Evolutionary conservation across 345 rosid genomes (phyloP), one percentile per base, ranked within the genome.

Genomic region (Corchorus olitorius): DNA sequence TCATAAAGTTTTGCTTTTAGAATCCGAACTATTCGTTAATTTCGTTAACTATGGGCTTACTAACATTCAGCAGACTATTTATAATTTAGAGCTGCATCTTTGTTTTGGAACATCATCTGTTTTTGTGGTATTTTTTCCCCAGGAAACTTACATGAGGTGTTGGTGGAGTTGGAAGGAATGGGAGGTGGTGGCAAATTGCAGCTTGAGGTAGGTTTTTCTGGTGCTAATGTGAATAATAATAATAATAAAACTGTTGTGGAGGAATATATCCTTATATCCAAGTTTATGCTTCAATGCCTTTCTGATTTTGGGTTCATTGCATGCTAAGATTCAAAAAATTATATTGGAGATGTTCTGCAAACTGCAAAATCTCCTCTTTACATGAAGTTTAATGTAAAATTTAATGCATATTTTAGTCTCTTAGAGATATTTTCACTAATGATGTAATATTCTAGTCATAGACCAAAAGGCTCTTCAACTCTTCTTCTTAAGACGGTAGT

Each of bases 111-210:
- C 55, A 58, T 69, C 60, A 52, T 50, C 20, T 70, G 70, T 66
- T 68, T 27, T 34, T 56, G 27, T 56, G 19, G 43, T 77, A 22
- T 39, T 72, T 72, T 50, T 50, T 56, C 5, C 0, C 68, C 70
- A 94, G 99, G 99, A 77, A 81, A 87, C 73, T 68, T 77, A 79
- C 93, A 93, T 68, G 87, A 91, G 81, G 74, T 90, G 78, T 78
- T 87, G 77, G 86, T 91, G 74, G 94, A 95, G 81, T 86, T 95
- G 88, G 98, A 93, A 83, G 98, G 99, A 70, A 95, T 93, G 89
- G 99, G 98, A 58, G 93, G 98, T 63, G 98, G 98, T 67, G 98
- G 98, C 72, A 91, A 88, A 85, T 76, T 95, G 83, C 87, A 83
- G 82, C 77, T 93, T 63, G 99, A 95, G 97, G 99, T 93, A 83